Evolutionary conservation across 2,329 filamentous ascomycete species (phyloP).

Genomic region (Cladophialophora chaetospira): DNA sequence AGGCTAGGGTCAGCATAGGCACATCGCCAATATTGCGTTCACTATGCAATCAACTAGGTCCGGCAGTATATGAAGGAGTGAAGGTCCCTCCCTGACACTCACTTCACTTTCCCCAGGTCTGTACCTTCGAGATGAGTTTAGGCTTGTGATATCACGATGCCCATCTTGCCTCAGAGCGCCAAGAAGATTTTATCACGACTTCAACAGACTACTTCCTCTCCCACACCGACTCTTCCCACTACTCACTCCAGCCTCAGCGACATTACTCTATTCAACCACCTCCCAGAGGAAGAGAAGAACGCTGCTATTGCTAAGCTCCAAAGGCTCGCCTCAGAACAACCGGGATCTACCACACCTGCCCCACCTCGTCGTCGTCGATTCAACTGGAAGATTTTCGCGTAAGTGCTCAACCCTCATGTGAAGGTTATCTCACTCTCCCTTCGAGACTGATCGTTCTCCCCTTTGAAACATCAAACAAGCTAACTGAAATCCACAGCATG

Average conservation of each 20-base stretch:
- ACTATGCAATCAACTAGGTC: no score
- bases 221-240: background rate
- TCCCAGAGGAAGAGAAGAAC: conserved; percentile 20
- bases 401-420: no score
- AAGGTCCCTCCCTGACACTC: background rate
- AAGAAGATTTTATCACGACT: conserved; percentile 11
- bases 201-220: background rate
- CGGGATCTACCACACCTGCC: background rate
- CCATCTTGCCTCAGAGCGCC: background rate
- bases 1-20: no score
- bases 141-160: background rate
- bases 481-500: no score
- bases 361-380: conserved; percentile 1
- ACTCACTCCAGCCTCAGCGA: conserved; percentile 8
- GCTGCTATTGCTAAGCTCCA: conserved; percentile 20
- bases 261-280: conserved; percentile 19
- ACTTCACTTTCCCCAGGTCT: background rate
- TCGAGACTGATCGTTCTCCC: no score
- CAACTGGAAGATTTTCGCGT: conserved; percentile 20
- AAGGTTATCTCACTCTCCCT: no score
- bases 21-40: no score
- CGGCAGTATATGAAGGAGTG: background rate
- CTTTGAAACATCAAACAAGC: no score
- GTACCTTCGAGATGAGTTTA: background rate
- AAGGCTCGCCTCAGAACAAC: conserved; percentile 8